Percentiles rank a stretch among this genome's conserved stretches.
Evolutionary conservation across 441 rosid genomes (phyloP).

Genomic region (Erysimum cheiri): DNA sequence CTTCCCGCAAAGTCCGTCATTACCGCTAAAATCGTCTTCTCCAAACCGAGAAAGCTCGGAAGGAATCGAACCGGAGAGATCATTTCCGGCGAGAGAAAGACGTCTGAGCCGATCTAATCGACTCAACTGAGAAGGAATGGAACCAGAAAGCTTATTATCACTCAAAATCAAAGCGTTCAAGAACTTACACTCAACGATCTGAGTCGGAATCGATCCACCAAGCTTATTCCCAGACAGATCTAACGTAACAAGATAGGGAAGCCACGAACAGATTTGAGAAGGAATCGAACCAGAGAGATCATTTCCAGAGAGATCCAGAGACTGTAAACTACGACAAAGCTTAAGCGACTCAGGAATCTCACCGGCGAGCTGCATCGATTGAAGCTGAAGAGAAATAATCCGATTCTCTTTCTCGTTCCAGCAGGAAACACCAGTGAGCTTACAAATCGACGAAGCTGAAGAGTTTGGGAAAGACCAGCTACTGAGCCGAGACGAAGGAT

Average conservation of each 20-base stretch:
- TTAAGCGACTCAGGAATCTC: conserved; percentile 61
- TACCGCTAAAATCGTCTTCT: conserved; percentile 50
- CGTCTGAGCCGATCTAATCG: conserved; percentile 58
- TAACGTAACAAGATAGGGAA: conserved; percentile 61
- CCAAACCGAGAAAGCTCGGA: conserved; percentile 53
- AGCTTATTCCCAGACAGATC: conserved; percentile 64
- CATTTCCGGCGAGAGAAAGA: conserved; percentile 58
- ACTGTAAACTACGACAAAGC: conserved; percentile 62
- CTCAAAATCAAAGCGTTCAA: conserved; percentile 53
- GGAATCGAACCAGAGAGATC: conserved; percentile 64
- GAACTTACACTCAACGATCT: conserved; percentile 65
- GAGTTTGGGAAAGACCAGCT: conserved; percentile 59
- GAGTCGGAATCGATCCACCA: conserved; percentile 61
- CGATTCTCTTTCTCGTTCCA: conserved; percentile 74
- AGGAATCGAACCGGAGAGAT: conserved; percentile 63
- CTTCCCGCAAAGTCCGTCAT: conserved; percentile 58
- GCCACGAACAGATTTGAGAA: conserved; percentile 67
- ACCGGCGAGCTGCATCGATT: conserved; percentile 55
- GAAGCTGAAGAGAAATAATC: conserved; percentile 53
- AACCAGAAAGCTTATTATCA: conserved; percentile 58
- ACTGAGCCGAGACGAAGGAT: conserved; percentile 45
- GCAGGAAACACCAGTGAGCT: conserved; percentile 65
- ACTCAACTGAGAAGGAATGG: conserved; percentile 60
- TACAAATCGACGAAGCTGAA: conserved; percentile 53
- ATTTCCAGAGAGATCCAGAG: conserved; percentile 66